Conservation (phyloP, 257 asterid genomes). For the Anisodus acutangulus region DNA sequence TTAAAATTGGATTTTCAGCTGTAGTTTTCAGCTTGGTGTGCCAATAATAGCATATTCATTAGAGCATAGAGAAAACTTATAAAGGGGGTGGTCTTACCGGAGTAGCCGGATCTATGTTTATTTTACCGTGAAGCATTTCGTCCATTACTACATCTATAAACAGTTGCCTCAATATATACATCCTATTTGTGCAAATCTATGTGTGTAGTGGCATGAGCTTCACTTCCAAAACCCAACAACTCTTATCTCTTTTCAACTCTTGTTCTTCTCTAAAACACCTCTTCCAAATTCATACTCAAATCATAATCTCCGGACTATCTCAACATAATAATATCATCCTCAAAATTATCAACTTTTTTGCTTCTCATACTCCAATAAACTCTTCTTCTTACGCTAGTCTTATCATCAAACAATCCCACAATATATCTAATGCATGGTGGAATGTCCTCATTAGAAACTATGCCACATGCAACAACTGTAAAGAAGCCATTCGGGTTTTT, state of each 20-base stretch:
- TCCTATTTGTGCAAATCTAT: too few relatives aligned
- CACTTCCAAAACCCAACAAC: conserved; percentile 35
- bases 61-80: too few relatives aligned
- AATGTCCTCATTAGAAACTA: conserved; percentile 59
- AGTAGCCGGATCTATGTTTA: too few relatives aligned
- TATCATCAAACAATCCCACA: conserved; percentile 34
- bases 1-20: too few relatives aligned
- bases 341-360: conserved; percentile 48
- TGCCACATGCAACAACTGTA: conserved; percentile 44
- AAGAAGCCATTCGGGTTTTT: conserved; percentile 51
- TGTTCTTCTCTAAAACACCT: conserved; percentile 46
- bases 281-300: conserved; percentile 52
- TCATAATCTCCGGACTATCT: conserved; percentile 42
- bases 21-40: too few relatives aligned
- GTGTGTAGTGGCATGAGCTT: neutral
- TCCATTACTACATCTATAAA: too few relatives aligned
- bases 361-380: conserved; percentile 35
- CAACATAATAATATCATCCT: conserved; percentile 35
- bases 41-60: too few relatives aligned
- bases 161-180: too few relatives aligned
- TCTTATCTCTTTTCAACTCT: conserved; percentile 38
- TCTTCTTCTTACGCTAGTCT: conserved; percentile 43
- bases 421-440: conserved; percentile 37
- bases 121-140: too few relatives aligned
- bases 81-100: too few relatives aligned